A percentile compares a stretch with the other conserved stretches of the same genome.
phyloP scores from a whole-genome alignment of 1,284 basidiomycete genomes.

The Athelia sp. region DNA sequence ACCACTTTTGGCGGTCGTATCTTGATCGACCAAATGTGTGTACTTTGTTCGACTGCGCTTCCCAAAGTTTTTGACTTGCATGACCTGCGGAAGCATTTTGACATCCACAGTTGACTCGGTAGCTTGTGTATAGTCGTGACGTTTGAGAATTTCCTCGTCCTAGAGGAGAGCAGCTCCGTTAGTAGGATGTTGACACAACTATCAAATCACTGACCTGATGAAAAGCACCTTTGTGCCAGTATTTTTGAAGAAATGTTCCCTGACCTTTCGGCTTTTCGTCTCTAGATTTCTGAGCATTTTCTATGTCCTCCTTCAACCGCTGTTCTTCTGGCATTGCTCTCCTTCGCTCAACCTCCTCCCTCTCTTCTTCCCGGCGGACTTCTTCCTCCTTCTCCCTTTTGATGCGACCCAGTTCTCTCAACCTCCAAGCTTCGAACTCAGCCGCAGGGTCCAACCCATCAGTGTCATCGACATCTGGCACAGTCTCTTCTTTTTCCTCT shows the following conservation, averaged over 20 bases:
- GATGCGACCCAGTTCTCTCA: constrained; percentile 88
- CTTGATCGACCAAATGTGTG: constrained; percentile 92
- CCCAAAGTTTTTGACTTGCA: constrained; percentile 98
- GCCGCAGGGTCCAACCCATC: constrained; percentile 87
- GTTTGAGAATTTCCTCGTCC: constrained; percentile 86
- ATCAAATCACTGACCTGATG: constrained; percentile 63
- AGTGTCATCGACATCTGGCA: constrained; percentile 91
- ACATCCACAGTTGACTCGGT: constrained; percentile 87
- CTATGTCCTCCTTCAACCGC: constrained; percentile 86
- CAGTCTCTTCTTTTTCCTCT: constrained; percentile 83
- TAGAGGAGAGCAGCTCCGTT: constrained; percentile 23
- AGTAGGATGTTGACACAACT: background rate
- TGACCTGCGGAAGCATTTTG: constrained; percentile 83
- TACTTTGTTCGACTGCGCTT: constrained; percentile 92
- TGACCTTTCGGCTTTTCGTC: constrained; percentile 84
- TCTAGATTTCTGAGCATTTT: constrained; percentile 74
- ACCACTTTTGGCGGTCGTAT: constrained; percentile 67
- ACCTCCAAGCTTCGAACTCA: constrained; percentile 95
- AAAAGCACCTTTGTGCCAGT: constrained; percentile 99
- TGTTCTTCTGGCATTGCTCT: constrained; percentile 91
- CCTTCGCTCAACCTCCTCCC: constrained; percentile 86
- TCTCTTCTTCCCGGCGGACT: constrained; percentile 72
- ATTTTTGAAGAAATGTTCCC: constrained; percentile 95
- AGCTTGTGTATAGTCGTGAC: constrained; percentile 84
- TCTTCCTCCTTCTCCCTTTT: constrained; percentile 89